Conservation (phyloP, 2,329 filamentous ascomycete genomes). For the Fusarium nisikadoi region DNA sequence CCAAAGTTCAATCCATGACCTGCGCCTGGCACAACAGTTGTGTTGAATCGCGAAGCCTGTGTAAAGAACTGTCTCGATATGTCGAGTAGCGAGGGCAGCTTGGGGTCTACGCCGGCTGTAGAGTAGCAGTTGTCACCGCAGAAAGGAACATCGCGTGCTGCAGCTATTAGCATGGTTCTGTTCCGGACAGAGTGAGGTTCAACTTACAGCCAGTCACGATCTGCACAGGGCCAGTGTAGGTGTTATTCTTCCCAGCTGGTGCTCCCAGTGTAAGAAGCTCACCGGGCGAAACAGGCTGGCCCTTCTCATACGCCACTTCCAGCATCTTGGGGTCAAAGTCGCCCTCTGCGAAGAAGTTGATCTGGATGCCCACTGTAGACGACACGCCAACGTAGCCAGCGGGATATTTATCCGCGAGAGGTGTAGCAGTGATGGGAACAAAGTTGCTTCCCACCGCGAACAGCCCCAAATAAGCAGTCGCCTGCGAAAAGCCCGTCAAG, state of each 20-base stretch:
- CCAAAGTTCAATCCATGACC: conserved; percentile 63
- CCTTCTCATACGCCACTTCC: conserved; percentile 55
- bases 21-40: conserved; percentile 63
- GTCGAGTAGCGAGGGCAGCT: conserved; percentile 56
- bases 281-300: conserved; percentile 67
- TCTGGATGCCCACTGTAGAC: conserved; percentile 60
- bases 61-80: conserved; percentile 55
- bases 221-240: conserved; percentile 65
- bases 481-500: conserved; percentile 69
- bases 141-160: conserved; percentile 63
- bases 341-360: conserved; percentile 62
- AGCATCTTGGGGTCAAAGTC: conserved; percentile 67
- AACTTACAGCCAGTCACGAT: conserved; percentile 66
- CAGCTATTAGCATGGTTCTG: conserved; percentile 8
- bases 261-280: conserved; percentile 67
- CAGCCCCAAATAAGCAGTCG: conserved; percentile 54
- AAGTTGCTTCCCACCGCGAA: conserved; percentile 61
- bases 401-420: conserved; percentile 49
- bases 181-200: not conserved
- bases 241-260: conserved; percentile 47
- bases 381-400: conserved; percentile 64
- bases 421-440: conserved; percentile 53
- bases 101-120: conserved; percentile 51
- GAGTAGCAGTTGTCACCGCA: conserved; percentile 70
- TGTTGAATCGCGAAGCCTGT: conserved; percentile 60